Percentiles rank a stretch among this genome's conserved stretches.
Evolutionary conservation across 176 grass and related monocot genomes (phyloP).

Genomic region (Canna indica): DNA sequence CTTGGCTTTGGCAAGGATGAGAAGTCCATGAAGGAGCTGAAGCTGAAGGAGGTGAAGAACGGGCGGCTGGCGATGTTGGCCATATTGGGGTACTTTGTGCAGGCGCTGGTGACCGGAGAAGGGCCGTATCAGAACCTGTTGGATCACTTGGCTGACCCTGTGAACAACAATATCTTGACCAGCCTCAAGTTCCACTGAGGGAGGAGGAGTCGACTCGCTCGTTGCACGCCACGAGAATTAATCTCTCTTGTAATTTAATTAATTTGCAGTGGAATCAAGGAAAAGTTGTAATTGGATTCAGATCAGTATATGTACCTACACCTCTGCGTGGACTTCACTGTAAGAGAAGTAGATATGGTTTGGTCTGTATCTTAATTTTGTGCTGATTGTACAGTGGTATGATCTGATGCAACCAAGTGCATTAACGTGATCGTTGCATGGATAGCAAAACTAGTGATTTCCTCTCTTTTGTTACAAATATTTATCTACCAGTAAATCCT

Average conservation of each 20-base stretch:
- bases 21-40: conserved; percentile 64
- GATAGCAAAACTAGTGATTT: too few species aligned
- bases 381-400: too few species aligned
- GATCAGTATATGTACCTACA: too few species aligned
- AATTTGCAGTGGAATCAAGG: background rate
- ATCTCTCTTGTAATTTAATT: background rate
- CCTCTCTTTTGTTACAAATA: too few species aligned
- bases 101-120: conserved; percentile 63
- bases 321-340: too few species aligned
- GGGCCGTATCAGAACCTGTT: conserved; percentile 80
- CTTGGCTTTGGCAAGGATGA: conserved; percentile 74
- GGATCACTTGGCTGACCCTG: conserved; percentile 77
- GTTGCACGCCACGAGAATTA: too few species aligned
- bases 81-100: conserved; percentile 54
- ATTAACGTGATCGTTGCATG: too few species aligned
- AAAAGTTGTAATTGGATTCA: too few species aligned
- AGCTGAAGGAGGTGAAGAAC: conserved; percentile 86
- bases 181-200: conserved; percentile 95
- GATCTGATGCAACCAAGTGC: too few species aligned
- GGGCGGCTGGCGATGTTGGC: conserved; percentile 79
- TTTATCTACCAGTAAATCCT: too few species aligned
- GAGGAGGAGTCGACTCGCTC: background rate
- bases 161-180: conserved; percentile 93
- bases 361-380: too few species aligned
- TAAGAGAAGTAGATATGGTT: too few species aligned